Base-by-base conservation (phyloP, 768 basidiomycete species). In the Kwoniella mangroviensis region DNA sequence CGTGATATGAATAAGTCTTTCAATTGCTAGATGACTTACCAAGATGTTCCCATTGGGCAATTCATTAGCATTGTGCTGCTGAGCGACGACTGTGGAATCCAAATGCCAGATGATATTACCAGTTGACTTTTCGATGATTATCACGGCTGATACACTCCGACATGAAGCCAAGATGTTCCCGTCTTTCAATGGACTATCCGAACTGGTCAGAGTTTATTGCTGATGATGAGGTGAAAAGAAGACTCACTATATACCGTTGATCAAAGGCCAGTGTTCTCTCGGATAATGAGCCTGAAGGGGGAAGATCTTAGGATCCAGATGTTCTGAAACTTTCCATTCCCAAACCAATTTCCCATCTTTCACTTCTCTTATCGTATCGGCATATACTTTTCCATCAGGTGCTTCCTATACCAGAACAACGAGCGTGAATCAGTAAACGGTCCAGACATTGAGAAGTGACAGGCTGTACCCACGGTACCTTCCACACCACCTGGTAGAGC, bases 121-220 rank as follows among this genome's bases (percentile, higher is more conserved):
- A 74, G 80, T 59, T 70, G 77, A 22, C 74, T 84, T 73, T 68
- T 82, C 26, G 70, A 72, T n/a, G 81, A 85, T 61, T 68, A 73
- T 17, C 71, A 80, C 55, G 81, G 84, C 15, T 71, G 67, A 73
- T 72, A 78, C 12, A 55, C 24, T 58, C 79, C 67, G 51, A 76
- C 84, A 56, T 24, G 83, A 22, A 79, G 81, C 74, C 51, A 83
- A 57, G 81, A 84, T 68, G 75, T 82, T 21, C 82, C 84, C 75
- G 76, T 79, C 69, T 40, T 45, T 26, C 41, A 74, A 45, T 12
- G 68, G 73, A 63, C 67, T 67, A 57, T 34, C 34, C 34, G 34
- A 34, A 4, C 34, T 34, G 34, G 24, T 40, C 34, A 26, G 22
- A 49, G 19, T 22, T 10, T n/a, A 49, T 49, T 13, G 19, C 21